These are phyloP conservation scores for Oryza punctata DNA, from an alignment of 176 grass and related monocot genomes.

Conservation along the genomic window DNA sequence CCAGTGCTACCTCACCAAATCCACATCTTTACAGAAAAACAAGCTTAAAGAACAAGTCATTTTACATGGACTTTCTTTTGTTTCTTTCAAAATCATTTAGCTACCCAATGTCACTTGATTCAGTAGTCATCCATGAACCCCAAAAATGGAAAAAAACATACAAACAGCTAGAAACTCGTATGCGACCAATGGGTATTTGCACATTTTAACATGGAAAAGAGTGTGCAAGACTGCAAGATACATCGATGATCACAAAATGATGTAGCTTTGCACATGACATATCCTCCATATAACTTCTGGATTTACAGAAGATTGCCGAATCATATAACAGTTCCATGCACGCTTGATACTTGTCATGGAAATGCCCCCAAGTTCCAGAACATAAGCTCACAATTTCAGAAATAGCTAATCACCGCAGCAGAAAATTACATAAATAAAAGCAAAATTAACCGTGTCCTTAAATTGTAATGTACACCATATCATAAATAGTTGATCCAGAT, in stretches of 20 bases:
- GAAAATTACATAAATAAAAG: neutral
- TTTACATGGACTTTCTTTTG: neutral
- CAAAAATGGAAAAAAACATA: constrained; percentile 12
- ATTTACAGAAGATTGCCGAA: neutral
- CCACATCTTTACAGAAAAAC: neutral
- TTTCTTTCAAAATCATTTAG: neutral
- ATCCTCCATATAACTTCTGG: neutral
- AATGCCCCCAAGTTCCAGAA: constrained; percentile 2
- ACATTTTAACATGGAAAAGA: neutral
- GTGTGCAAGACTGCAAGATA: neutral
- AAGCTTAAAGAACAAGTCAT: constrained; percentile 17
- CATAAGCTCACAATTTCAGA: neutral
- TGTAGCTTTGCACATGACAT: neutral
- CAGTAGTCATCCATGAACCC: neutral
- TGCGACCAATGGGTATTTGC: neutral
- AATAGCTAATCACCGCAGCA: neutral
- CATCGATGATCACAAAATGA: neutral
- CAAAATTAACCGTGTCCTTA: neutral
- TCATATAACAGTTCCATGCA: neutral
- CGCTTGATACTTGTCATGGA: neutral
- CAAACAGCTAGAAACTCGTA: constrained; percentile 5
- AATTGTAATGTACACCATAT: neutral
- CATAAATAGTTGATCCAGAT: constrained; percentile 14
- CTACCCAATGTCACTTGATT: neutral
- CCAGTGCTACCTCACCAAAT: constrained; percentile 19